Conservation (phyloP, 176 grass and related monocot genomes). For the Luzula sylvatica region DNA sequence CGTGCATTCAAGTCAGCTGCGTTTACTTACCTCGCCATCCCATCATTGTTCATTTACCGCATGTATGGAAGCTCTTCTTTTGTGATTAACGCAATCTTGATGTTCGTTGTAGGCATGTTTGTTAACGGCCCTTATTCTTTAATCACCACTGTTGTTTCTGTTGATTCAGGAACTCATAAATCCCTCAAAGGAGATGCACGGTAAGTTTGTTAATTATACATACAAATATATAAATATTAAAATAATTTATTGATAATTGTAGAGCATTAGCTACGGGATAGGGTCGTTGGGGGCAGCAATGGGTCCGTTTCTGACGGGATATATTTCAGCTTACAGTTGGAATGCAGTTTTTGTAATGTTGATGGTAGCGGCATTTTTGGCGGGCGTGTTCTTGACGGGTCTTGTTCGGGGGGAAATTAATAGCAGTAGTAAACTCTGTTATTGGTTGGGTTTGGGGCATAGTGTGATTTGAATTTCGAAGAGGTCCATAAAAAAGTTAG, state of each 20-base stretch:
- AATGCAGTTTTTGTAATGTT: conserved; percentile 60
- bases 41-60: conserved; percentile 60
- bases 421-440: conserved; percentile 20
- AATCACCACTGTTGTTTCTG: conserved; percentile 75
- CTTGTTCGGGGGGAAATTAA: conserved; percentile 45
- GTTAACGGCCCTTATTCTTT: conserved; percentile 77
- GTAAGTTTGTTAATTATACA: no score
- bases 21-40: conserved; percentile 72
- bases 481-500: no score
- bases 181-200: conserved; percentile 57
- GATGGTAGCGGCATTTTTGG: conserved; percentile 66
- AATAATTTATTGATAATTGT: no score
- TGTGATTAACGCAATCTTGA: conserved; percentile 49
- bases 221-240: no score
- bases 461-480: no score
- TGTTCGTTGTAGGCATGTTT: conserved; percentile 72
- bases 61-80: conserved; percentile 55
- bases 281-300: conserved; percentile 64
- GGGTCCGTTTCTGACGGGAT: conserved; percentile 68
- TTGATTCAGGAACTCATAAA: conserved; percentile 70
- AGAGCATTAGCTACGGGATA: conserved; percentile 54
- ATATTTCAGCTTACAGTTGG: conserved; percentile 64
- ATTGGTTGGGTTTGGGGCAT: neutral
- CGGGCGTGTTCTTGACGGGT: conserved; percentile 58
- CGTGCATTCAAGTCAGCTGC: conserved; percentile 57